These are phyloP conservation scores for Passiflora organensis DNA, from an alignment of 345 rosid species.

Conservation along the genomic window DNA sequence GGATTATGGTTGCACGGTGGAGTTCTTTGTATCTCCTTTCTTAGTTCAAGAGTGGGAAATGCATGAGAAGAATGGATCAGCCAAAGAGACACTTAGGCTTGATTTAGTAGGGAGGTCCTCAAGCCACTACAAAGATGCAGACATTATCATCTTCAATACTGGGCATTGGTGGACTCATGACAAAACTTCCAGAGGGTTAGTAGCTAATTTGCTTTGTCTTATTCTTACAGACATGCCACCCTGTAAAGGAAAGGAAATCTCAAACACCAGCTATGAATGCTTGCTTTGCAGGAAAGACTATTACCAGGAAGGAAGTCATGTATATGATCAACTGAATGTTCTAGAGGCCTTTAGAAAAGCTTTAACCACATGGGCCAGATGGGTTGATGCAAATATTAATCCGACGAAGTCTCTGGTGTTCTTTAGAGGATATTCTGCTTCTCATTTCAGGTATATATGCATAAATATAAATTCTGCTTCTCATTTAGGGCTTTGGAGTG, in stretches of 20 bases:
- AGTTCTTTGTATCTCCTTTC: slow-evolving; percentile 89
- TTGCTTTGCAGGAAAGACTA: slow-evolving; percentile 72
- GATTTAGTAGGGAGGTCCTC: slow-evolving; percentile 75
- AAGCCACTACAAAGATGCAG: slow-evolving; percentile 63
- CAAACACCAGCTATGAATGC: too few species aligned
- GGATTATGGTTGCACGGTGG: slow-evolving; percentile 74
- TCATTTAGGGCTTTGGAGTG: not conserved
- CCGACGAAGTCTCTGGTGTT: slow-evolving; percentile 53
- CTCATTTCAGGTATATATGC: slow-evolving; percentile 81
- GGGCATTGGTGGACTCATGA: slow-evolving; percentile 99
- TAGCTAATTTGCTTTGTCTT: not conserved
- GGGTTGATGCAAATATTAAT: slow-evolving; percentile 80
- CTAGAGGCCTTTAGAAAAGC: slow-evolving; percentile 89
- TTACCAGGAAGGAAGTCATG: slow-evolving; percentile 88
- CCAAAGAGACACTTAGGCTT: slow-evolving; percentile 85
- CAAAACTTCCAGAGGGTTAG: slow-evolving; percentile 85
- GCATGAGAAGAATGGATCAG: slow-evolving; percentile 43
- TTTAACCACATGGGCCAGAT: slow-evolving; percentile 81
- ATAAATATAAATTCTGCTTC: not conserved
- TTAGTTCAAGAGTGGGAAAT: slow-evolving; percentile 90
- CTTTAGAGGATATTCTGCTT: slow-evolving; percentile 49
- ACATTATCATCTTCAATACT: slow-evolving; percentile 77
- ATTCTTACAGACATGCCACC: too few species aligned
- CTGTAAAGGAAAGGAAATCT: too few species aligned
- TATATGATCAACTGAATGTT: slow-evolving; percentile 67